These are phyloP conservation scores for Neopestalotiopsis sp. DNA, from an alignment of 2,329 filamentous ascomycete species.

Conservation along the genomic window DNA sequence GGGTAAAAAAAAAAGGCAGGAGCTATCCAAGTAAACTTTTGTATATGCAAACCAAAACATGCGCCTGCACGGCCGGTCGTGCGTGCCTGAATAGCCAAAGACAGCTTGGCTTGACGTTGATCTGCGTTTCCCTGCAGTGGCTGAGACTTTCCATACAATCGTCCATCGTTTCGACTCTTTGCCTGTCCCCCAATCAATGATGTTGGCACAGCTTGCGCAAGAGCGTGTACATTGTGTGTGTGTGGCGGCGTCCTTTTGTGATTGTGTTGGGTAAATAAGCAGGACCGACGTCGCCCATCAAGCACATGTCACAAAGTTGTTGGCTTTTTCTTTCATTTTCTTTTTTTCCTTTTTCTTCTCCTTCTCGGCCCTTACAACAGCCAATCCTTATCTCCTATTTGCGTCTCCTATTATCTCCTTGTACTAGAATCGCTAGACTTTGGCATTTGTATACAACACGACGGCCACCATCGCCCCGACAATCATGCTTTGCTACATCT, in stretches of 20 bases:
- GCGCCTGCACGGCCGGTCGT: background rate
- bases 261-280: background rate
- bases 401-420: background rate
- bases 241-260: background rate
- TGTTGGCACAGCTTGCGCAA: background rate
- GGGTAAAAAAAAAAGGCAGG: background rate
- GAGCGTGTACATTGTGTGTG: background rate
- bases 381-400: background rate
- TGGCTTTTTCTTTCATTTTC: constrained; percentile 7
- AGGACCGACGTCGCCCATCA: background rate
- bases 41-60: background rate
- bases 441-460: background rate
- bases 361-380: background rate
- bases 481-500: background rate
- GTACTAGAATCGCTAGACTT: background rate
- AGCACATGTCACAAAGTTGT: constrained; percentile 8
- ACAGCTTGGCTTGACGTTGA: background rate
- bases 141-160: background rate
- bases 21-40: background rate
- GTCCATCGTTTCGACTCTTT: background rate
- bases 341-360: background rate
- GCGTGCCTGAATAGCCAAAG: background rate
- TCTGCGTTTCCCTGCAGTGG: background rate
- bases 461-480: background rate
- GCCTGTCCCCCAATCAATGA: background rate